Evolutionary conservation across 2,329 filamentous ascomycete genomes (phyloP).

Genomic region (Penicillium concentricum): DNA sequence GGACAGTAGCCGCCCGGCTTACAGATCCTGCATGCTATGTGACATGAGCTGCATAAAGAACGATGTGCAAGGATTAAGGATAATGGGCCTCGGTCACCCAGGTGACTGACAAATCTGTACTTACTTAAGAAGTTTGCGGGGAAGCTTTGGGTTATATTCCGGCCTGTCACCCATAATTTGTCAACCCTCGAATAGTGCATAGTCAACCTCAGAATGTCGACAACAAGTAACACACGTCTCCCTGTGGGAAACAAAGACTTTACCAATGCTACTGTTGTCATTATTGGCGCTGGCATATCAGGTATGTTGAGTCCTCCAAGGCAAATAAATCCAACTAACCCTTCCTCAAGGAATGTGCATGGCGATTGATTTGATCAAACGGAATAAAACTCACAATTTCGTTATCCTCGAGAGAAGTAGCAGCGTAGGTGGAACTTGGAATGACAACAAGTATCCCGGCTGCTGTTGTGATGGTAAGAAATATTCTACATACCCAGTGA

Average conservation of each 20-base stretch:
- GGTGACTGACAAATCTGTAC: not conserved
- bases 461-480: constrained; percentile 52
- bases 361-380: constrained; percentile 56
- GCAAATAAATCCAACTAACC: constrained; percentile 1
- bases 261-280: constrained; percentile 55
- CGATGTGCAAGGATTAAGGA: not conserved
- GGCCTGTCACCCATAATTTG: not conserved
- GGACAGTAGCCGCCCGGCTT: too few relatives aligned
- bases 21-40: not conserved
- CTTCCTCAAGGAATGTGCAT: constrained; percentile 49
- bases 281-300: constrained; percentile 57
- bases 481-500: not conserved
- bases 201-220: constrained; percentile 5
- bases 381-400: constrained; percentile 21
- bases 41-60: not conserved
- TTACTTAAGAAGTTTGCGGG: not conserved
- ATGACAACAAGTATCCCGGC: constrained; percentile 56
- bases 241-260: constrained; percentile 49
- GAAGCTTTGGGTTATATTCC: not conserved
- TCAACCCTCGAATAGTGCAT: not conserved
- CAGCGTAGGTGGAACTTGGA: constrained; percentile 22
- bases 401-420: constrained; percentile 23
- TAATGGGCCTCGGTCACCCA: constrained; percentile 3
- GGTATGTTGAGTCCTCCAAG: constrained; percentile 32
- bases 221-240: constrained; percentile 6